Evolutionary conservation across 2,329 filamentous ascomycete species (phyloP), one percentile per base, ranked within the genome.

Genomic region (Calonectria hawksworthii): DNA sequence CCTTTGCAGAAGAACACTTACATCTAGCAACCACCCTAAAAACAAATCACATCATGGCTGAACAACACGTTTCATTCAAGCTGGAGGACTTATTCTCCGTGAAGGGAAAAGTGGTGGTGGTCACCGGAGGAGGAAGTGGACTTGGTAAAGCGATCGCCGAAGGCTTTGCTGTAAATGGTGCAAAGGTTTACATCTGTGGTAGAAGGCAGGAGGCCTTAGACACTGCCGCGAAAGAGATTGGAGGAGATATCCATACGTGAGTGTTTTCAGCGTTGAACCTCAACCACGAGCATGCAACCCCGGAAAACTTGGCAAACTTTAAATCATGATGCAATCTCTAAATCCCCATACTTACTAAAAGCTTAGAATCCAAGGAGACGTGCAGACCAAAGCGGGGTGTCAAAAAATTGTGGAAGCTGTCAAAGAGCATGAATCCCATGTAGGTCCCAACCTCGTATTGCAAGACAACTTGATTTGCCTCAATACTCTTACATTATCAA

Each of bases 61-160:
- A 63, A 63, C 56, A 63, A 28, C 56, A 63, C 23, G 56, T 63
- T 6, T 41, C 56, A 41, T 63, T 63, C 56, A 63, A 63, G n/a
- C 13, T 63, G 9, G 34, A 63, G 4, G n/a, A 63, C 1, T 18
- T 63, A 41, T 63, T 63, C 56, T 63, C 56, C 8, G 56, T 63
- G 34, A 63, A 63, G 36, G 56, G 56, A 21, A 63, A 63, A 41
- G 56, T 63, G 26, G 56, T 63, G n/a, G 56, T 63, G 1, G 56
- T 63, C 56, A 63, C 56, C 1, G 56, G 56, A 41, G 56, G 56
- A 41, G 56, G 56, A 63, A 63, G 56, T 28, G 56, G 56, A 6
- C 56, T 63, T 63, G 56, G 56, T 8, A 63, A 63, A 63, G 34
- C 56, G 16, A 63, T 63, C 8, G 36, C 56, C 2, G 34, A 63